Evolutionary conservation across 306 rosid species (phyloP).

Genomic region (Psophocarpus tetragonolobus): DNA sequence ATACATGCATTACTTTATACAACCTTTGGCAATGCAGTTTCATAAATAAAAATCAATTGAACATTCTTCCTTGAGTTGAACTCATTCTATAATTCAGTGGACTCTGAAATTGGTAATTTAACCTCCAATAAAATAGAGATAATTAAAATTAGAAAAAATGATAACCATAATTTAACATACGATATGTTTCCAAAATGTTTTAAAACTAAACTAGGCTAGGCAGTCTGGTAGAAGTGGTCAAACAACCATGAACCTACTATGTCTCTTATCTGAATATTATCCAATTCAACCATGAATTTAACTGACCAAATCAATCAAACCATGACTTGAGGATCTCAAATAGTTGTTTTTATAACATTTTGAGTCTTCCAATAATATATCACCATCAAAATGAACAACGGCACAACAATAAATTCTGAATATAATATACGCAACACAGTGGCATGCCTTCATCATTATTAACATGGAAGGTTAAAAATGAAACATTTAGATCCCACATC

Average conservation of each 20-base stretch:
- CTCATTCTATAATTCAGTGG: conserved; percentile 4
- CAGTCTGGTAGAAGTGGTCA: not conserved
- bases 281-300: not conserved
- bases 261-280: not conserved
- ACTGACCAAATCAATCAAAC: not conserved
- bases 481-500: conserved; percentile 18
- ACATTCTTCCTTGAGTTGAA: not conserved
- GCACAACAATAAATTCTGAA: not conserved
- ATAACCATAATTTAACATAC: not conserved
- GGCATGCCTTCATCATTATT: not conserved
- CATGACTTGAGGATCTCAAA: not conserved
- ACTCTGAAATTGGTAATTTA: not conserved
- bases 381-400: not conserved
- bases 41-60: not conserved
- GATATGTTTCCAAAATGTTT: not conserved
- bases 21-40: not conserved
- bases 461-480: not conserved
- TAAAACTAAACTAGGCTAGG: not conserved
- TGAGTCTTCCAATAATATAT: not conserved
- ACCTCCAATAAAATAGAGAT: not conserved
- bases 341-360: not conserved
- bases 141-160: not conserved
- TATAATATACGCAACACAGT: not conserved
- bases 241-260: not conserved
- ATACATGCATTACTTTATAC: not conserved